Evolutionary conservation across 129 eudicot genomes (phyloP), one percentile per base, ranked within the genome.

Genomic region (Calendula officinalis): DNA sequence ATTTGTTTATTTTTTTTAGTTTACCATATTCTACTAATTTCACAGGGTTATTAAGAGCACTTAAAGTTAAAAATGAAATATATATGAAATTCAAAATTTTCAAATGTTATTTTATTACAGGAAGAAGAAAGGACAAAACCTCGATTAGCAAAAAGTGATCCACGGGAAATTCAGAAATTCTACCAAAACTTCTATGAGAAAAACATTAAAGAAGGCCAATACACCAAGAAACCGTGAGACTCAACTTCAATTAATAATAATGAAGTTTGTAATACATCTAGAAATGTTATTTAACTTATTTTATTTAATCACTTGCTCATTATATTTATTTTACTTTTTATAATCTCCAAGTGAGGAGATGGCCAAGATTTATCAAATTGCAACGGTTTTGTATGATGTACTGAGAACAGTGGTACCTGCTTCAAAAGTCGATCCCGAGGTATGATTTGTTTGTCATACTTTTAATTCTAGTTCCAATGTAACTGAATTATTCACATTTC

Each of bases 331-430:
- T 66, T 65, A 37, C 58, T 36, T 65, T 49, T 35, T 73, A 7
- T 34, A 4, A 35, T 56, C 16, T 74, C 43, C 6, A 73, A 92
- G 99, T 75, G 97, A 89, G 78, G 97, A 94, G 83, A 89, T 94
- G 99, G 94, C 99, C 16, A 94, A 94, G 84, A 86, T 81, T 14
- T 82, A 80, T 82, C 99, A 89, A 59, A 94, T 83, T 79, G 99
- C 99, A 16, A 77, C 92, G 8, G 99, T 94, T 59, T 67, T 94
- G 76, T 89, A 94, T 73, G 99, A 94, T 71, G 97, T 94, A 55
- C 71, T 94, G 60, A 80, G 51, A 78, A 84, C 97, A 4, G 94
- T 94, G 46, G 95, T 94, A 12, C 99, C 95, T 60, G 12, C 70
- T 56, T 7, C 78, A 67, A 92, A 83, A 77, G 52, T 86, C 46